phyloP scores from a whole-genome alignment of 768 basidiomycete genomes.

The Clitopilus passeckerianus region DNA sequence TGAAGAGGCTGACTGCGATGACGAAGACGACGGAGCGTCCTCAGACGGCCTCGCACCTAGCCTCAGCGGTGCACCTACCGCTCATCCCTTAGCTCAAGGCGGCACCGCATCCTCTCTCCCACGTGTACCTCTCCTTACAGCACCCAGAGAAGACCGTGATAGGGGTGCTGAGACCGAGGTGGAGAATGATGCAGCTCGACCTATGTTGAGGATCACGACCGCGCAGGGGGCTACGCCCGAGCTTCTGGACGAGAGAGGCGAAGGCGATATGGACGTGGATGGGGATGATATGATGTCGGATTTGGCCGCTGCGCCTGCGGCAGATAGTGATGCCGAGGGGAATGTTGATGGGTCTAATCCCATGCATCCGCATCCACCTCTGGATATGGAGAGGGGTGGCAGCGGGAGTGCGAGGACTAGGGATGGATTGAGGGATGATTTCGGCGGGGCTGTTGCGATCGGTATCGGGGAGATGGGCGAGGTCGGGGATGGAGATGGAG shows the following conservation, averaged over 20 bases:
- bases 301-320: background rate
- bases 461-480: constrained; percentile 9
- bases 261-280: constrained; percentile 4
- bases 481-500: constrained; percentile 9
- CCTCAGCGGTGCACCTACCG: background rate
- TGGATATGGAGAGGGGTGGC: constrained; percentile 10
- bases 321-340: background rate
- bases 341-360: background rate
- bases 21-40: constrained; percentile 4
- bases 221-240: background rate
- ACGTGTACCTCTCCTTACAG: constrained; percentile 13
- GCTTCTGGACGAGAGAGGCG: constrained; percentile 1
- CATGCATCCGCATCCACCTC: background rate
- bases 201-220: background rate
- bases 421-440: background rate
- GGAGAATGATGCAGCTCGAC: constrained; percentile 19
- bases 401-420: constrained; percentile 1
- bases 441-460: background rate
- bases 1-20: constrained; percentile 17
- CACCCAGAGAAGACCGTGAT: background rate
- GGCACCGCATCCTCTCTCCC: constrained; percentile 4
- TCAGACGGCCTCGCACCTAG: background rate
- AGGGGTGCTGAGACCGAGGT: constrained; percentile 33
- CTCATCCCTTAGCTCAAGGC: constrained; percentile 1
- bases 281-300: constrained; percentile 6